Evolutionary conservation across 768 basidiomycete genomes (phyloP), one percentile per base, ranked within the genome.

Genomic region (Macrolepiota dolichaula): DNA sequence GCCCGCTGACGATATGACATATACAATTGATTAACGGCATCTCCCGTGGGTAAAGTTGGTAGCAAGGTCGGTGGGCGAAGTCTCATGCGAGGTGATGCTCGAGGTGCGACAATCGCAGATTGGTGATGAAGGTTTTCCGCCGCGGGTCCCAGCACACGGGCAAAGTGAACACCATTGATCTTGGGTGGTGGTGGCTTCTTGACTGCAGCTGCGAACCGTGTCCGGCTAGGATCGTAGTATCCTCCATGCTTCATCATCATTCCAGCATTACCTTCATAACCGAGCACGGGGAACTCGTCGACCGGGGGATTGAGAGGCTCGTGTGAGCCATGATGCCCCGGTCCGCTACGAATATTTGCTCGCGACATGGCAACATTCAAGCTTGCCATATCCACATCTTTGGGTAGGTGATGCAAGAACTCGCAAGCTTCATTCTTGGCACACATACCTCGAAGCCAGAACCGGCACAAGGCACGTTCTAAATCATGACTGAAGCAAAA

Each of bases 391-490:
- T 97, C 94, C 42, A 91, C 87, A 64, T 94, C 89, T 66, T 91
- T 87, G 5, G 93, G 94, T 4, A 96, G 77, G 71, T 92, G 91
- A 70, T 97, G 96, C 70, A 97, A 75, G 75, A 98, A 98, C 75
- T 98, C 97, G 84, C 96, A 98, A 65, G 83, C 85, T 60, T 96
- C 95, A 57, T 95, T 92, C 73, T 99, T 99, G 32, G 96, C 93
- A 70, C 97, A 99, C 49, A 94, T 94, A 4, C 96, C 96, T 54
- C 96, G 85, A 32, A 99, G 82, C 97, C 97, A 99, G 79, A 99
- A 99, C 37, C 97, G 89, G 76, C 92, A 95, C 22, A 98, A 73
- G 1, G 96, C 96, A 44, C 96, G 85, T 72, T 98, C 96, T 3
- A 97, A 83, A 69, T 98, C 96, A 70, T 97, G 96, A 67, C 96